phyloP scores from a whole-genome alignment of 225 moss, liverwort and hornwort genomes.

The Polytrichum formosum region DNA sequence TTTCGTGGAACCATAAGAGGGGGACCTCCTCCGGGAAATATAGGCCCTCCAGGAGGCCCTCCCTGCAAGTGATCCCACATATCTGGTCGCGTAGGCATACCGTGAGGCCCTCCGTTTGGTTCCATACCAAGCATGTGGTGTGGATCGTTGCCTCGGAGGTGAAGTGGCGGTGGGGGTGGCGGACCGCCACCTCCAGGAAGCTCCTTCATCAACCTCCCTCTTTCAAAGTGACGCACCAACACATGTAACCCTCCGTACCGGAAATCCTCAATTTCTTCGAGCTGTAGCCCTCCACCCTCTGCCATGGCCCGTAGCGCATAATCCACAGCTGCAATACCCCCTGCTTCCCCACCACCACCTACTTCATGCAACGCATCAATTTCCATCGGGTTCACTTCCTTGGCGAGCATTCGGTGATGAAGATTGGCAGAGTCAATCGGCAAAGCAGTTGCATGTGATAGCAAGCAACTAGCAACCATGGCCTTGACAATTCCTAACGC shows the following conservation, averaged over 20 bases:
- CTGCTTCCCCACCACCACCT: slow-evolving; percentile 78
- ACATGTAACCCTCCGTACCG: slow-evolving; percentile 74
- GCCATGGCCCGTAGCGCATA: slow-evolving; percentile 73
- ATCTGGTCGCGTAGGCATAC: slow-evolving; percentile 61
- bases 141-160: slow-evolving; percentile 40
- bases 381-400: slow-evolving; percentile 60
- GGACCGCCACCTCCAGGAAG: slow-evolving; percentile 39
- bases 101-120: slow-evolving; percentile 63
- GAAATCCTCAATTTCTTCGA: slow-evolving; percentile 97
- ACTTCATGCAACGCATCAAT: slow-evolving; percentile 73
- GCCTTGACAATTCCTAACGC: slow-evolving; percentile 82
- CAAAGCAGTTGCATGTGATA: slow-evolving; percentile 51
- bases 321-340: slow-evolving; percentile 81
- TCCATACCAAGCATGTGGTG: slow-evolving; percentile 54
- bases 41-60: slow-evolving; percentile 71
- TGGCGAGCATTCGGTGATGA: slow-evolving; percentile 70
- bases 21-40: slow-evolving; percentile 80
- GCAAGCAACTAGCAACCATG: slow-evolving; percentile 80
- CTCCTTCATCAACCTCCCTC: slow-evolving; percentile 79
- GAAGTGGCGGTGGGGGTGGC: slow-evolving; percentile 40
- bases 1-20: slow-evolving; percentile 73
- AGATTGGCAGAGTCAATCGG: slow-evolving; percentile 74
- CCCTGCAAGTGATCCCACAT: slow-evolving; percentile 86
- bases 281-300: slow-evolving; percentile 72
- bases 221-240: slow-evolving; percentile 82